Evolutionary conservation across 495 filamentous ascomycete genomes (phyloP).

Genomic region (Penicillium paradoxum): DNA sequence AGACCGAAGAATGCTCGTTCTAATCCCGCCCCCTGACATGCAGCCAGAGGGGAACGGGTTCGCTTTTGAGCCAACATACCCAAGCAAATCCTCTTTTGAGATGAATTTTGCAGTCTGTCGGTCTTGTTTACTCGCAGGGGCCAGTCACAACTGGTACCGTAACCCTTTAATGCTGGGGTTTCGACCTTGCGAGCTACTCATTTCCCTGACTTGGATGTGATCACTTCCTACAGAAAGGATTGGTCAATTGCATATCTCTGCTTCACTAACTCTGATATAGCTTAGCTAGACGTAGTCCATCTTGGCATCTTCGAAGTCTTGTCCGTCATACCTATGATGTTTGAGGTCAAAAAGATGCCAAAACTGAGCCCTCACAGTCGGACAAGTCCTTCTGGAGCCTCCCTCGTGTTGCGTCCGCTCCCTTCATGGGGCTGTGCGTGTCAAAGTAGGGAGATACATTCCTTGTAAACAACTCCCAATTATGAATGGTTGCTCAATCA

Average conservation of each 20-base stretch:
- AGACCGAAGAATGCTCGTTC: conserved; percentile 45
- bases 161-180: conserved; percentile 1
- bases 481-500: not conserved
- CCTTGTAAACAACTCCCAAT: conserved; percentile 6
- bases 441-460: conserved; percentile 50
- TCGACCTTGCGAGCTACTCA: not conserved
- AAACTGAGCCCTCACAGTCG: conserved; percentile 31
- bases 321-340: conserved; percentile 43
- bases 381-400: conserved; percentile 33
- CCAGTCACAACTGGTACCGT: not conserved
- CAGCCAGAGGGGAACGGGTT: conserved; percentile 38
- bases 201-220: not conserved
- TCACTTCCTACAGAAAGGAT: conserved; percentile 2
- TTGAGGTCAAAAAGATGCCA: conserved; percentile 49
- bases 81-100: not conserved
- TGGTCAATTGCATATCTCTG: not conserved
- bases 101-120: not conserved
- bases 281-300: not conserved
- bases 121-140: not conserved
- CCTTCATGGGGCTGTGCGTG: conserved; percentile 43
- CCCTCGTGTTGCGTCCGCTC: conserved; percentile 48
- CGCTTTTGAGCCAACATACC: conserved; percentile 47
- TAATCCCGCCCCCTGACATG: conserved; percentile 43
- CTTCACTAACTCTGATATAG: not conserved
- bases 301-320: conserved; percentile 48